phyloP scores from a whole-genome alignment of 2,329 filamentous ascomycete species.

The Plectosphaerella cucumerina region DNA sequence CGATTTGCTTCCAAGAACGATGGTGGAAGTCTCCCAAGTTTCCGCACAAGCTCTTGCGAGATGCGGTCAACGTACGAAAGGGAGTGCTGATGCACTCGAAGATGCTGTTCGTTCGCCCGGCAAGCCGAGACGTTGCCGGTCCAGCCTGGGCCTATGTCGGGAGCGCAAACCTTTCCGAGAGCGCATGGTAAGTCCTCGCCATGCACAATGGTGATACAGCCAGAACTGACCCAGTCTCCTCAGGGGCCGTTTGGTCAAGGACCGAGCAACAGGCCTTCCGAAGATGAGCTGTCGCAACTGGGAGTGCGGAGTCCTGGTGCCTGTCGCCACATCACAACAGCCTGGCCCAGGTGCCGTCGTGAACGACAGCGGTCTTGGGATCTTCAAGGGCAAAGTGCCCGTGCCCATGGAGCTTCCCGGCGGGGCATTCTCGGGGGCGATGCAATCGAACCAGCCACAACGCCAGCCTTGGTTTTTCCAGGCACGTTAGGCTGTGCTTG shows the following conservation, averaged over 20 bases:
- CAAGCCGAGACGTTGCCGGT: constrained; percentile 1
- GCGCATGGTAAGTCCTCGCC: constrained; percentile 67
- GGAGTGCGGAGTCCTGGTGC: constrained; percentile 87
- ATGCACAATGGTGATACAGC: neutral
- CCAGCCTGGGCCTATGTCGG: constrained; percentile 79
- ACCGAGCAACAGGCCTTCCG: constrained; percentile 59
- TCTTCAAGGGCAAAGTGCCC: constrained; percentile 4
- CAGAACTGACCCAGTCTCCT: neutral
- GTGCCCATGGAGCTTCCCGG: neutral
- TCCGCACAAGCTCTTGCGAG: constrained; percentile 66
- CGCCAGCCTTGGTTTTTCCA: neutral
- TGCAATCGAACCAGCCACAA: neutral
- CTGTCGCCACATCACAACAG: constrained; percentile 22
- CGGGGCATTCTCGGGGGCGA: neutral
- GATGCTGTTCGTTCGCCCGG: constrained; percentile 47
- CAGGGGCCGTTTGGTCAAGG: constrained; percentile 74
- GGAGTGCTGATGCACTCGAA: constrained; percentile 90
- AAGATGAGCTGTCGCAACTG: constrained; percentile 88
- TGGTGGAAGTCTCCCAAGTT: constrained; percentile 71
- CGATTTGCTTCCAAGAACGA: constrained; percentile 71
- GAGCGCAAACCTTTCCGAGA: constrained; percentile 88
- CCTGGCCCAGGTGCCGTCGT: neutral
- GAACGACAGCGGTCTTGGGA: neutral
- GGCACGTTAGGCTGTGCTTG: neutral
- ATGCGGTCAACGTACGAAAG: constrained; percentile 66